Percentiles rank a stretch among this genome's conserved stretches.
These are phyloP conservation scores for Aspergillus brasiliensis DNA, from an alignment of 2,329 filamentous ascomycete species.

Conservation along the genomic window DNA sequence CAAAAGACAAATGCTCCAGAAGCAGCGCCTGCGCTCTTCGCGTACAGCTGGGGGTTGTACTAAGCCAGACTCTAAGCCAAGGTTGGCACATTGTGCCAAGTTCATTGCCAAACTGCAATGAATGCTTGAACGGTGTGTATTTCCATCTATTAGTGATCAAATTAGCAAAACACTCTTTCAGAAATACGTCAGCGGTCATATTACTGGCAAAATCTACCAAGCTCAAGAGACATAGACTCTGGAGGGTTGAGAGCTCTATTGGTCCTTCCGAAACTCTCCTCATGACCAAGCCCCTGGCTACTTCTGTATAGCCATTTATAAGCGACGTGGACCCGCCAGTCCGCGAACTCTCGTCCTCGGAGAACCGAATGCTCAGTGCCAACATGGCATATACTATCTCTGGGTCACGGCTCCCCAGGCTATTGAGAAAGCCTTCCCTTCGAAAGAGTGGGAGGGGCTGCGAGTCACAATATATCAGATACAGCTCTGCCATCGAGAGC, in stretches of 20 bases:
- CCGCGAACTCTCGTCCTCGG: constrained; percentile 27
- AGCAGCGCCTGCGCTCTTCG: constrained; percentile 43
- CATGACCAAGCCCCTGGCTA: constrained; percentile 42
- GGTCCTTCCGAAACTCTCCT: constrained; percentile 41
- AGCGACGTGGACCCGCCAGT: constrained; percentile 25
- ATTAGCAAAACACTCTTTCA: neutral
- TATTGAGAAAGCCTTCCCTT: constrained; percentile 43
- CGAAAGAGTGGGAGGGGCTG: constrained; percentile 55
- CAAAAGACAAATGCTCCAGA: constrained; percentile 48
- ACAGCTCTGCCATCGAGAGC: constrained; percentile 43
- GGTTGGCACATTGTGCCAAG: constrained; percentile 48
- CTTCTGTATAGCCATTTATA: constrained; percentile 42
- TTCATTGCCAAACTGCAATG: constrained; percentile 51
- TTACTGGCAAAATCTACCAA: constrained; percentile 47
- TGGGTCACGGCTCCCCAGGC: constrained; percentile 41
- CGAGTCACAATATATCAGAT: constrained; percentile 52
- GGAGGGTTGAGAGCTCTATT: constrained; percentile 47
- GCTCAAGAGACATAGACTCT: constrained; percentile 45
- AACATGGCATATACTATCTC: constrained; percentile 42
- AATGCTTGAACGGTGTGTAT: constrained; percentile 47
- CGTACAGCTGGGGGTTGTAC: constrained; percentile 21
- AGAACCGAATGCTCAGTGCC: constrained; percentile 49
- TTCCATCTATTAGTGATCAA: constrained; percentile 40
- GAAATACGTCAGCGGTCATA: neutral
- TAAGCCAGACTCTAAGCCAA: constrained; percentile 40